Conservation (phyloP, 2,329 filamentous ascomycete species). For the Colletotrichum destructivum region DNA sequence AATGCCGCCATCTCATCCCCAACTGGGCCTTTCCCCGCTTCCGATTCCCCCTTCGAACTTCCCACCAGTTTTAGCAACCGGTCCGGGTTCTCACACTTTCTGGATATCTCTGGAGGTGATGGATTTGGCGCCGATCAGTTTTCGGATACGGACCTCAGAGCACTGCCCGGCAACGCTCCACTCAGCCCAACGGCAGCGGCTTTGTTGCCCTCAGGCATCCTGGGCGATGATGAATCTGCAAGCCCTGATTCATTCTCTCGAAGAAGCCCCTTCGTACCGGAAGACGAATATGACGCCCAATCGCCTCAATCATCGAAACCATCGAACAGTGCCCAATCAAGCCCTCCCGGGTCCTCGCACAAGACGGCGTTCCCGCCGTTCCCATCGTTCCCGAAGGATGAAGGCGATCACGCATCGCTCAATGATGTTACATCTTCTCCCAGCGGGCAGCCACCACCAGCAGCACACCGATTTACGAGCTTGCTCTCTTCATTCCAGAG, state of each 20-base stretch:
- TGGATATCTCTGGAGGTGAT: constrained; percentile 61
- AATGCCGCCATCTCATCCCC: constrained; percentile 59
- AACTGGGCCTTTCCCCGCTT: constrained; percentile 54
- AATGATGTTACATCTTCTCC: constrained; percentile 59
- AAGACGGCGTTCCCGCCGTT: constrained; percentile 70
- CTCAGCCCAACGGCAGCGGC: constrained; percentile 84
- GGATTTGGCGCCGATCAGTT: constrained; percentile 55
- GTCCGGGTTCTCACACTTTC: constrained; percentile 68
- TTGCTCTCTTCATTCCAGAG: constrained; percentile 74
- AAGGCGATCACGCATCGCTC: constrained; percentile 61
- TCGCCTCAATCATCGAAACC: constrained; percentile 73
- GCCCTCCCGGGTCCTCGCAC: constrained; percentile 73
- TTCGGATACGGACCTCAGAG: constrained; percentile 75
- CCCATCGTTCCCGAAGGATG: constrained; percentile 59
- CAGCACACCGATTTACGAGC: constrained; percentile 60
- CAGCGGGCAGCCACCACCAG: constrained; percentile 50
- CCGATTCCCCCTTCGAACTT: constrained; percentile 62
- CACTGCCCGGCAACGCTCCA: constrained; percentile 75
- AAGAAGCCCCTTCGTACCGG: constrained; percentile 55
- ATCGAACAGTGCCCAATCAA: constrained; percentile 72
- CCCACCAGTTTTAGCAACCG: constrained; percentile 69
- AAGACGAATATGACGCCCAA: constrained; percentile 64
- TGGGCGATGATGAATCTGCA: constrained; percentile 74
- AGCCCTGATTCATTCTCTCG: constrained; percentile 55
- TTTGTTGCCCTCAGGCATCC: constrained; percentile 78